Percentiles rank a stretch among this genome's conserved stretches.
Conservation (phyloP, 1,284 basidiomycete species). For the Puccinia polysora region DNA sequence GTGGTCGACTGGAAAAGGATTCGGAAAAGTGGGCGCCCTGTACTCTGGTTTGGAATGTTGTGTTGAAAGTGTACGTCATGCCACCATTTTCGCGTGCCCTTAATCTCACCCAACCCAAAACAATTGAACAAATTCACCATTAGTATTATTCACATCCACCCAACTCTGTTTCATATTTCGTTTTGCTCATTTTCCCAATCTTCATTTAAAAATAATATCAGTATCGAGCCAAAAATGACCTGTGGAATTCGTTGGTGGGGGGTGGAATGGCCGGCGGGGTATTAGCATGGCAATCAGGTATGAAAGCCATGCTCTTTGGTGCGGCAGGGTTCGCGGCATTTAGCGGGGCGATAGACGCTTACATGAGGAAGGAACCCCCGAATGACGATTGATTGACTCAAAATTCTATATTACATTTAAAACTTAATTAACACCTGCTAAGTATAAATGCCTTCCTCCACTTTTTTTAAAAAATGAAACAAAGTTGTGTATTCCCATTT, state of each 20-base stretch:
- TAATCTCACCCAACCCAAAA: background rate
- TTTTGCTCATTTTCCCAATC: conserved; percentile 31
- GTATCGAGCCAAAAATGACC: conserved; percentile 95
- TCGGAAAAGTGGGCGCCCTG: conserved; percentile 88
- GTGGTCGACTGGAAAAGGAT: conserved; percentile 69
- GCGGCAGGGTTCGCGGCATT: conserved; percentile 85
- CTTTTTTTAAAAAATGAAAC: too few relatives aligned
- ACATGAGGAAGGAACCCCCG: conserved; percentile 72
- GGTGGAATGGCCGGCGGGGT: conserved; percentile 64
- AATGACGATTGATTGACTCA: conserved; percentile 58
- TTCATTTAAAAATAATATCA: conserved; percentile 52
- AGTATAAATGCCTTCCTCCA: too few relatives aligned
- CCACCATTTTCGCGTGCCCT: background rate
- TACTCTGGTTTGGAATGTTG: conserved; percentile 93
- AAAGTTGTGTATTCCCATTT: too few relatives aligned
- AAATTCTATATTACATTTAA: too few relatives aligned
- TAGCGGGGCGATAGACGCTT: conserved; percentile 79
- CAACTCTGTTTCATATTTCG: conserved; percentile 24
- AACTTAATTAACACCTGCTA: too few relatives aligned
- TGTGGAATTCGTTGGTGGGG: conserved; percentile 65
- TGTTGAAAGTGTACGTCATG: conserved; percentile 79
- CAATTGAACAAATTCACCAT: background rate
- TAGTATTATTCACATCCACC: background rate
- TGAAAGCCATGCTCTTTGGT: conserved; percentile 73
- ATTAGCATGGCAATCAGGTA: conserved; percentile 71